Conservation (phyloP, 768 basidiomycete species). For the Dendrothele bispora region DNA sequence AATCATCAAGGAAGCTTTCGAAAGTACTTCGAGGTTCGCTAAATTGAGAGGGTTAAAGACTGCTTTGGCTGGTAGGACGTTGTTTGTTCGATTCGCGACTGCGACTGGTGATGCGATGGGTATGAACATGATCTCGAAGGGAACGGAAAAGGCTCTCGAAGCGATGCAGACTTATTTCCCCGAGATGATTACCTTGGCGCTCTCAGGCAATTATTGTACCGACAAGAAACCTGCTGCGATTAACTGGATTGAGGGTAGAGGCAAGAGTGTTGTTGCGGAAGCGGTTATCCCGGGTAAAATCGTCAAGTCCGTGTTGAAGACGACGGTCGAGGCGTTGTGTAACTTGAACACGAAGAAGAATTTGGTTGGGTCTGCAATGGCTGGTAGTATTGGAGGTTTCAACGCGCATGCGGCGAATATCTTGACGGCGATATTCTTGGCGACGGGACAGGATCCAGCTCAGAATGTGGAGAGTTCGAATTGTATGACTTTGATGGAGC, state of each 20-base stretch:
- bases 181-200: slow-evolving; percentile 85
- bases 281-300: slow-evolving; percentile 87
- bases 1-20: slow-evolving; percentile 82
- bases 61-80: slow-evolving; percentile 88
- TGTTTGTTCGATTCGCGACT: slow-evolving; percentile 92
- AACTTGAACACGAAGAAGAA: slow-evolving; percentile 98
- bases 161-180: slow-evolving; percentile 79
- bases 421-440: slow-evolving; percentile 91
- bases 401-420: slow-evolving; percentile 99
- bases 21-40: slow-evolving; percentile 93
- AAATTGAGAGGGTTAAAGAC: slow-evolving; percentile 83
- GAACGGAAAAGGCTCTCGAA: slow-evolving; percentile 92
- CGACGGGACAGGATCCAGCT: slow-evolving; percentile 97
- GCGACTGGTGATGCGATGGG: slow-evolving; percentile 99
- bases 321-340: slow-evolving; percentile 85
- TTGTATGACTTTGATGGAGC: slow-evolving; percentile 99
- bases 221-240: slow-evolving; percentile 99
- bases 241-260: slow-evolving; percentile 99
- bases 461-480: slow-evolving; percentile 99
- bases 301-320: slow-evolving; percentile 92
- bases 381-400: slow-evolving; percentile 95
- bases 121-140: slow-evolving; percentile 99
- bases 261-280: slow-evolving; percentile 97
- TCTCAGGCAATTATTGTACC: slow-evolving; percentile 98
- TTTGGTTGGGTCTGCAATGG: slow-evolving; percentile 96